Evolutionary conservation across 2,329 filamentous ascomycete species (phyloP), one percentile per base, ranked within the genome.

Genomic region (Aspergillus alliaceus): DNA sequence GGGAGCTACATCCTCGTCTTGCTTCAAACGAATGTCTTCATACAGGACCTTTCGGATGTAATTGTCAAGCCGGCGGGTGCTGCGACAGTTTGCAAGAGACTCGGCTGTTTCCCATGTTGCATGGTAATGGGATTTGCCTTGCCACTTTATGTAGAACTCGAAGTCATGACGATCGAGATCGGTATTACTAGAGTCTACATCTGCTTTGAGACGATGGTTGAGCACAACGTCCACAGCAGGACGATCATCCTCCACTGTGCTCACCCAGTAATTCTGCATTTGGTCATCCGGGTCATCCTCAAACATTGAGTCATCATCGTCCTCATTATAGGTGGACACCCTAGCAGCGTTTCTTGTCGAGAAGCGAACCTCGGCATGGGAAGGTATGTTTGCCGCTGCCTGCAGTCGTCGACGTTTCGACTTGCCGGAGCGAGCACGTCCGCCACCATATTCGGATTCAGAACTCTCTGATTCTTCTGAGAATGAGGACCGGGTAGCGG

Each of bases 141-240:
- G 91, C 95, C 96, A 99, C 79, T 99, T 99, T 75, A 99, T 92
- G 64, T 85, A 81, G 67, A 86, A 99, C 69, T 98, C 91, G 66
- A 95, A 97, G 70, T 97, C 90, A 53, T 92, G 85, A 47, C 74
- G 73, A 51, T 66, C 68, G 42, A 76, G 59, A 20, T 70, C 61
- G 22, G 56, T 56, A 22, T 66, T 64, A 46, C 71, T 67, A 51
- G 71, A 62, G 60, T 79, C 85, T 47, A 84, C 76, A 15, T 83
- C 90, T 32, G 91, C 88, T 72, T 87, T 90, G 35, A 90, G 79
- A 49, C 90, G 87, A 74, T 98, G 93, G 63, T 96, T 90, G 53
- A 99, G 85, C 52, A 99, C 89, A 62, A 90, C 87, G 72, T 99
- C 95, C 63, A 99, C 92, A 65, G 91, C 92, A 18, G 92, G 91